These are phyloP conservation scores for Phytophthora pini DNA, from an alignment of 352 stramenopile genomes.

Conservation along the genomic window DNA sequence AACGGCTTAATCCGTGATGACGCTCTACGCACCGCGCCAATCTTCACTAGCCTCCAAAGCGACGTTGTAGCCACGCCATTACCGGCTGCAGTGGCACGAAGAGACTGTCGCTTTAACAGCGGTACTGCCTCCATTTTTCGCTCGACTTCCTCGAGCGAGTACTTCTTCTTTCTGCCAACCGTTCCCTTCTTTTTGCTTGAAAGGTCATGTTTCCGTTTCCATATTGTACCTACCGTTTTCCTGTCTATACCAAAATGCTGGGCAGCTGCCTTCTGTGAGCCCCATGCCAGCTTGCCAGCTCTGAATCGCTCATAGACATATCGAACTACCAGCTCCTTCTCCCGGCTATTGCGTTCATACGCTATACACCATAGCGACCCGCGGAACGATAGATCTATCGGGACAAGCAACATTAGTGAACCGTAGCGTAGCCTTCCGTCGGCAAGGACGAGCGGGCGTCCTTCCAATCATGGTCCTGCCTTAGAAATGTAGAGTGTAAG, in stretches of 20 bases:
- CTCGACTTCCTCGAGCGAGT: neutral
- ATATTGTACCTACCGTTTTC: neutral
- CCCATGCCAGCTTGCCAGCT: neutral
- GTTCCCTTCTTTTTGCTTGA: neutral
- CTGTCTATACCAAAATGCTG: neutral
- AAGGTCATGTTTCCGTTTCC: neutral
- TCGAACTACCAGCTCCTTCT: constrained; percentile 1
- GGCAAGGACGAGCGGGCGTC: no score
- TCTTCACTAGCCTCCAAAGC: neutral
- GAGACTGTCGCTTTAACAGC: neutral
- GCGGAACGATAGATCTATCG: no score
- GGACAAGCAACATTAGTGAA: no score
- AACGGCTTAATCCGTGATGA: neutral
- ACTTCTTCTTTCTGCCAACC: neutral
- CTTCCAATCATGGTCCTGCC: no score
- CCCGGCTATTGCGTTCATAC: neutral
- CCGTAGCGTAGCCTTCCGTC: no score
- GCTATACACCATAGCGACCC: no score
- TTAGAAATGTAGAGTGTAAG: no score
- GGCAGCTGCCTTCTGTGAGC: neutral
- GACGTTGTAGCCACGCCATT: neutral
- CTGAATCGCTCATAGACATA: neutral
- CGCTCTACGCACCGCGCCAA: neutral
- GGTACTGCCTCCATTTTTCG: neutral
- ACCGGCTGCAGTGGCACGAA: neutral